phyloP scores from a whole-genome alignment of 2,329 filamentous ascomycete genomes.

The Penicillium sp. region DNA sequence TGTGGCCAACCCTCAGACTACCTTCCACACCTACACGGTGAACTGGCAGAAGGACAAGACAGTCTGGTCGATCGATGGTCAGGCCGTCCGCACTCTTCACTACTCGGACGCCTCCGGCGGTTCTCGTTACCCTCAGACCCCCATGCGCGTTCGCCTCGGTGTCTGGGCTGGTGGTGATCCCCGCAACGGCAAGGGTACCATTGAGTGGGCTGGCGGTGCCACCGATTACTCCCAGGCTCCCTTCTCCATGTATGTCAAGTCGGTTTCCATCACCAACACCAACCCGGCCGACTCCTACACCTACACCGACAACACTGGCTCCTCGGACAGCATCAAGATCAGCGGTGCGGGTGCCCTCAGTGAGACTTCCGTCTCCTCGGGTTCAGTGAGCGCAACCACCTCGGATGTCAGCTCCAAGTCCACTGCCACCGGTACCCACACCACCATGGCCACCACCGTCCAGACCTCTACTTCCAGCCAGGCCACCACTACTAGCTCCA shows the following conservation, averaged over 20 bases:
- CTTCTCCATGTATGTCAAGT: constrained; percentile 69
- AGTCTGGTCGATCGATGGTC: constrained; percentile 60
- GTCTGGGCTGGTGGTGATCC: constrained; percentile 61
- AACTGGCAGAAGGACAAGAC: constrained; percentile 62
- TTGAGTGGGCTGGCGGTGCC: constrained; percentile 63
- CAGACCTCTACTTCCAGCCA: constrained; percentile 7
- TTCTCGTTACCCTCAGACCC: constrained; percentile 63
- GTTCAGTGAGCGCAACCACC: constrained; percentile 2
- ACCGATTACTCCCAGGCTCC: constrained; percentile 62
- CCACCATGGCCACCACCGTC: constrained; percentile 10
- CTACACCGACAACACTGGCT: constrained; percentile 57
- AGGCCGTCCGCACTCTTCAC: constrained; percentile 55
- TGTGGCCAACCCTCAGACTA: constrained; percentile 51
- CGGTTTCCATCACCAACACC: constrained; percentile 50
- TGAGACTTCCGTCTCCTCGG: constrained; percentile 9
- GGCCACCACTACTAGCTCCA: constrained; percentile 8
- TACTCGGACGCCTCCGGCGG: constrained; percentile 54
- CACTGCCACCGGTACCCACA: constrained; percentile 5
- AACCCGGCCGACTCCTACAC: constrained; percentile 58
- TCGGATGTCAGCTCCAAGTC: constrained; percentile 9
- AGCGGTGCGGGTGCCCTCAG: constrained; percentile 11
- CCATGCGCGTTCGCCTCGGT: constrained; percentile 65
- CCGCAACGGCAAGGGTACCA: constrained; percentile 42
- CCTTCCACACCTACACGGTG: constrained; percentile 46
- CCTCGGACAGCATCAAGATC: constrained; percentile 57